Percentiles rank a stretch among this genome's conserved stretches.
These are phyloP conservation scores for Infundibulicybe gibba DNA, from an alignment of 768 basidiomycete genomes.

Conservation along the genomic window DNA sequence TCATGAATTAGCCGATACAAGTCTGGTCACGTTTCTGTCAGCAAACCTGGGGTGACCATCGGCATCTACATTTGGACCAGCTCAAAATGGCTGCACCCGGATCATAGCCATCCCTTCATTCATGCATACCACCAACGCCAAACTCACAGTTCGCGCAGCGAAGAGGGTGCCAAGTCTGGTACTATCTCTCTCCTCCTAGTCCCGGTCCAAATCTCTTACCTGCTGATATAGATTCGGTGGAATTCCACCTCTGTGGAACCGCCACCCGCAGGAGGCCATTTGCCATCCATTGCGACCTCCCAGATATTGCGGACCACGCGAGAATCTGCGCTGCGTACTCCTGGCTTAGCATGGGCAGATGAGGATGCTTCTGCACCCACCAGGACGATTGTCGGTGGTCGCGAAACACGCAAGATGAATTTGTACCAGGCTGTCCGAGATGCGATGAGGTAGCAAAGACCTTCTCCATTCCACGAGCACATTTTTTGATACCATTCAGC, in stretches of 20 bases:
- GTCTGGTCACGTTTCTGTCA: no score
- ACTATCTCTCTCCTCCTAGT: no score
- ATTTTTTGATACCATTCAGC: slow-evolving; percentile 29
- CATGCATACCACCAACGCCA: slow-evolving; percentile 34
- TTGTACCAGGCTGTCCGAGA: slow-evolving; percentile 90
- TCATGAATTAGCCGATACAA: no score
- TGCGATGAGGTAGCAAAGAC: slow-evolving; percentile 64
- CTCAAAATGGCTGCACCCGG: slow-evolving; percentile 25
- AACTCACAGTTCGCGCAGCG: slow-evolving; percentile 17
- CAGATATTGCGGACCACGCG: slow-evolving; percentile 60
- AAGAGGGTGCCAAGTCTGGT: slow-evolving; percentile 9
- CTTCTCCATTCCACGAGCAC: neutral
- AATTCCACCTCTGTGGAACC: slow-evolving; percentile 56
- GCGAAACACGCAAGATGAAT: slow-evolving; percentile 95
- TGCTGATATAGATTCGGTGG: slow-evolving; percentile 31
- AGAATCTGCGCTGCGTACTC: slow-evolving; percentile 68
- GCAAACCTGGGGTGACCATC: slow-evolving; percentile 2
- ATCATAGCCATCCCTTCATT: slow-evolving; percentile 35
- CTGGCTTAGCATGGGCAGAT: slow-evolving; percentile 70
- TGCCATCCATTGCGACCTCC: slow-evolving; percentile 70
- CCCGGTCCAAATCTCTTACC: neutral
- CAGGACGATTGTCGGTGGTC: slow-evolving; percentile 56
- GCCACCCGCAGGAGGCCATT: slow-evolving; percentile 78
- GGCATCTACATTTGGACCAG: slow-evolving; percentile 9
- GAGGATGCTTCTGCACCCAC: slow-evolving; percentile 43